Conservation (phyloP, 768 basidiomycete species). For the Mycena galericulata region DNA sequence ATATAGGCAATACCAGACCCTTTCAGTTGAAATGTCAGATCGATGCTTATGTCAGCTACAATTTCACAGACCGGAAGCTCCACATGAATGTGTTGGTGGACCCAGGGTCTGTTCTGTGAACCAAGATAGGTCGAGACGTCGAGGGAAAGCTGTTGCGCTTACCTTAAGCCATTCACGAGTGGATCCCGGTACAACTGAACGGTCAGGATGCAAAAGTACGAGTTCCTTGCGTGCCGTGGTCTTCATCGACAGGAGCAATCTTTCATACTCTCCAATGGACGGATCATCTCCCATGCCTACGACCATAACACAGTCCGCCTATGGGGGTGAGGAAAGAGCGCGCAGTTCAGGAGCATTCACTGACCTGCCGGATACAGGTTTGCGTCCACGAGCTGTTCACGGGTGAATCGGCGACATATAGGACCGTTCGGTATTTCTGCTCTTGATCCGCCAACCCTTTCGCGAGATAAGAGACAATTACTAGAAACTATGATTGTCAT, state of each 20-base stretch:
- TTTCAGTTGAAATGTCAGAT: conserved; percentile 43
- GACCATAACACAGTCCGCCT: conserved; percentile 95
- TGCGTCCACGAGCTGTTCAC: conserved; percentile 98
- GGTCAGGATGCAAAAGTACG: conserved; percentile 92
- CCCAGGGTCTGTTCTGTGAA: conserved; percentile 90
- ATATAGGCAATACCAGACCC: conserved; percentile 77
- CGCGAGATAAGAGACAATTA: conserved; percentile 1
- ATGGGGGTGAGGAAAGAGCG: conserved; percentile 5
- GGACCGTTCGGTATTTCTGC: conserved; percentile 91
- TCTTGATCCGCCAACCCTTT: conserved; percentile 92
- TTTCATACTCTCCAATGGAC: conserved; percentile 92
- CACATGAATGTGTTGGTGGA: conserved; percentile 95
- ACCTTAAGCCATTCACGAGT: conserved; percentile 98
- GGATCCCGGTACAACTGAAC: conserved; percentile 88
- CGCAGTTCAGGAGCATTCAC: conserved; percentile 4
- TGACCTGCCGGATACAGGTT: conserved; percentile 94
- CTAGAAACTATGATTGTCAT: neutral
- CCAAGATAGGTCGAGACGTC: neutral
- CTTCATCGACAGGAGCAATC: conserved; percentile 93
- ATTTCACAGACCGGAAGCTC: conserved; percentile 76
- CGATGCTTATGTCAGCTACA: conserved; percentile 15
- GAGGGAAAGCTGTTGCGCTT: conserved; percentile 14
- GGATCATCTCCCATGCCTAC: conserved; percentile 96
- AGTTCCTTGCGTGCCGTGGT: conserved; percentile 99
- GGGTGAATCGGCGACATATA: conserved; percentile 96